Percentiles rank a stretch among this genome's conserved stretches.
Conservation (phyloP, 2,329 filamentous ascomycete species). For the Chaetomiaceae sp. region DNA sequence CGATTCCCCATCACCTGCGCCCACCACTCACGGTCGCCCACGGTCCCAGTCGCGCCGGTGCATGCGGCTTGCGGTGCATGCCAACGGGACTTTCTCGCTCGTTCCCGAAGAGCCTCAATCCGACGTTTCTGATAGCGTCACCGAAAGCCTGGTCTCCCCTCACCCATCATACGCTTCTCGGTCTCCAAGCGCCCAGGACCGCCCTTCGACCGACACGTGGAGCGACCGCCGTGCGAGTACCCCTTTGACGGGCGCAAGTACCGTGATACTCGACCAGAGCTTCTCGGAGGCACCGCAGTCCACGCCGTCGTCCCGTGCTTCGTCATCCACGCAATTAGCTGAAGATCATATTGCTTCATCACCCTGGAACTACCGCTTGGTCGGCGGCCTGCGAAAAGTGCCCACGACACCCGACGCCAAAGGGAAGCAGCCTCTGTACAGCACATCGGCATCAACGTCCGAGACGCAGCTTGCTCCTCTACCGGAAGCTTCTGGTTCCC, state of each 20-base stretch:
- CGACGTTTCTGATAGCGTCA: slow-evolving; percentile 17
- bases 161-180: slow-evolving; percentile 37
- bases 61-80: slow-evolving; percentile 46
- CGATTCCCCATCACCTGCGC: slow-evolving; percentile 23
- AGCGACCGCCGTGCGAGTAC: slow-evolving; percentile 47
- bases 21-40: slow-evolving; percentile 16
- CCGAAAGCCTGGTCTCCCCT: slow-evolving; percentile 38
- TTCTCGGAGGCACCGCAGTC: slow-evolving; percentile 34
- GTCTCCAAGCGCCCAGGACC: slow-evolving; percentile 48
- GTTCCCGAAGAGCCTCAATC: slow-evolving; percentile 32
- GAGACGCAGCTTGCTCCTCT: slow-evolving; percentile 33
- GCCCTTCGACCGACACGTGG: slow-evolving; percentile 44
- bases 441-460: slow-evolving; percentile 26
- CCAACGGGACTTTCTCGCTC: slow-evolving; percentile 57
- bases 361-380: slow-evolving; percentile 52
- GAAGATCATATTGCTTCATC: slow-evolving; percentile 36
- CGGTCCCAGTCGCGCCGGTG: slow-evolving; percentile 39
- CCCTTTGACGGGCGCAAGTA: slow-evolving; percentile 38
- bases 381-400: slow-evolving; percentile 53
- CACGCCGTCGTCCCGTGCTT: slow-evolving; percentile 30
- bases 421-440: slow-evolving; percentile 35
- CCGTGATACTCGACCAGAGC: slow-evolving; percentile 42
- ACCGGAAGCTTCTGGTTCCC: slow-evolving; percentile 30
- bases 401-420: slow-evolving; percentile 42
- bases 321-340: slow-evolving; percentile 34